Evolutionary conservation across 805 yeast genomes (phyloP), one percentile per base, ranked within the genome.

Genomic region (Phaffomyces thermotolerans): DNA sequence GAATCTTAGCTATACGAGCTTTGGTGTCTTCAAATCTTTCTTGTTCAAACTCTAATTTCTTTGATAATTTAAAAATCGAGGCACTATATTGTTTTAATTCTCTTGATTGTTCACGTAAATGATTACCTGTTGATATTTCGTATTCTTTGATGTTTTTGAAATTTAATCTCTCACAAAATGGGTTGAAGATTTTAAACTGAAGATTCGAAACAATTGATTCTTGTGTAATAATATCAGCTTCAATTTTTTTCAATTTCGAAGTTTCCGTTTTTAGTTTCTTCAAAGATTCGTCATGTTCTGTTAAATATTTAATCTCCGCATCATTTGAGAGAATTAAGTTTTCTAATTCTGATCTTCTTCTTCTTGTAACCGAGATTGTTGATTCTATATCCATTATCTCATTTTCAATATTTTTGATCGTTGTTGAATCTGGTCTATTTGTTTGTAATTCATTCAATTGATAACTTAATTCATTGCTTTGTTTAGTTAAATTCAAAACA

Each of bases 101-200:
- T 46, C 76, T 78, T 2, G 80, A 69, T 41, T 77, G 76, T 29
- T 69, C 69, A 55, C 84, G 68, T 40, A 75, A 55, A 4, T 73
- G 62, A 5, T 76, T 66, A 6, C 91, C 90, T 43, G 81, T 84
- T 12, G 76, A 67, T 36, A 66, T 67, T 58, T 89, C 96, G 58
- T 84, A 89, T 30, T 82, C 88, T 38, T 72, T 68, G 34, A 88
- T 77, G 48, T 62, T 62, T 8, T 64, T 58, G 52, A 87, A 77
- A 0, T 78, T 78, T 41, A 81, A 63, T 44, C 63, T 67, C 1
- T 56, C 43, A 44, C 90, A 81, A 56, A 89, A 84, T 0, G 60
- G 71, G 9, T 57, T 39, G 56, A 78, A 84, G 4, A 79, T 62
- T 4, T 59, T 57, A 3, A 62, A 50, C 49, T 79, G 81, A 8